These are phyloP conservation scores for Fusarium nygamai DNA, from an alignment of 2,329 filamentous ascomycete species.

Conservation along the genomic window DNA sequence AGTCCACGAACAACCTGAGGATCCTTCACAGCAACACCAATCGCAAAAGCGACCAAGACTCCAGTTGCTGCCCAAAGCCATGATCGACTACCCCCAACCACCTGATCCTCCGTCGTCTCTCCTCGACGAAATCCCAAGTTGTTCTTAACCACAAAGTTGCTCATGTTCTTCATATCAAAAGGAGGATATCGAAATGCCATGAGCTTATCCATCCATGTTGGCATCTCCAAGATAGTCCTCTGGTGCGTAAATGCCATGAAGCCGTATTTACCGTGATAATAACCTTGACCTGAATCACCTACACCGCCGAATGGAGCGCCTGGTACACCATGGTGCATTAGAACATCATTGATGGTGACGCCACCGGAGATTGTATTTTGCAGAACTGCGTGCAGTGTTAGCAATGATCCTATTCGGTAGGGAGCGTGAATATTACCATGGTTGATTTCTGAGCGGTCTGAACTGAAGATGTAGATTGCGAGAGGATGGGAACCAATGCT, in stretches of 20 bases:
- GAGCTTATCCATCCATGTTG: conserved; percentile 40
- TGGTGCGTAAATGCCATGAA: conserved; percentile 49
- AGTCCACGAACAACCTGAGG: fast-evolving
- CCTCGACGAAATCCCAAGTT: neutral
- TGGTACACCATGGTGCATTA: conserved; percentile 51
- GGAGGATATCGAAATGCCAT: neutral
- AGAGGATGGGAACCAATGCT: neutral
- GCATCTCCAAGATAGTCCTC: conserved; percentile 42
- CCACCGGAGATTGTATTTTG: conserved; percentile 44
- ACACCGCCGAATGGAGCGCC: conserved; percentile 58
- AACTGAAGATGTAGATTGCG: neutral
- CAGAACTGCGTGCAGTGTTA: neutral
- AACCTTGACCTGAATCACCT: conserved; percentile 55
- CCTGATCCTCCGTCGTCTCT: neutral
- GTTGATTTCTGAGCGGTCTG: fast-evolving
- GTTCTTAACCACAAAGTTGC: neutral
- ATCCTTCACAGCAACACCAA: fast-evolving
- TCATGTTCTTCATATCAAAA: neutral
- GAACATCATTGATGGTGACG: conserved; percentile 56
- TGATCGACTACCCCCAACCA: neutral
- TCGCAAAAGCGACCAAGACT: neutral
- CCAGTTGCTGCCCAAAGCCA: neutral
- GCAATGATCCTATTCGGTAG: neutral
- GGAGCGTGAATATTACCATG: neutral
- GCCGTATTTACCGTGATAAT: conserved; percentile 55